Evolutionary conservation across 257 asterid species (phyloP).

Genomic region (Solanum raphanifolium): DNA sequence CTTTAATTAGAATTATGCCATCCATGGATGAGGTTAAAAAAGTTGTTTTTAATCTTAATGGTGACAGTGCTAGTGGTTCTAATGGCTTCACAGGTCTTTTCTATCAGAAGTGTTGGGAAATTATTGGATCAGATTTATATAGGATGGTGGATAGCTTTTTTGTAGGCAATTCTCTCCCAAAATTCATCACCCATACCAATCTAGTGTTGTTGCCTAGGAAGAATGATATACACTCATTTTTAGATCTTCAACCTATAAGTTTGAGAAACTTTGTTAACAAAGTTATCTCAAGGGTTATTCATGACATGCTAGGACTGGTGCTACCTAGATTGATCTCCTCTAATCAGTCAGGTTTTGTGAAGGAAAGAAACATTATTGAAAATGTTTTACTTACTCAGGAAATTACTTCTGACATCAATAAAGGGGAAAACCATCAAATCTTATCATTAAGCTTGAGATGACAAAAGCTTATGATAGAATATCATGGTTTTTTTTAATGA

Average conservation of each 20-base stretch:
- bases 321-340: neutral
- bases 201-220: neutral
- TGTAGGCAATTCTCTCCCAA: neutral
- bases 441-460: neutral
- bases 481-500: too few relatives aligned
- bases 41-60: too few relatives aligned
- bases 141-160: neutral
- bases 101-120: neutral
- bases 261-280: neutral
- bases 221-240: neutral
- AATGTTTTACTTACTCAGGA: too few relatives aligned
- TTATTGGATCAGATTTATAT: neutral
- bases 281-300: neutral
- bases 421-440: neutral
- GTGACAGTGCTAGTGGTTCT: neutral
- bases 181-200: too few relatives aligned
- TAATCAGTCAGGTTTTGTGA: too few relatives aligned
- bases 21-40: too few relatives aligned
- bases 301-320: neutral
- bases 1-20: too few relatives aligned
- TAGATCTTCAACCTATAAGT: neutral
- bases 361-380: too few relatives aligned
- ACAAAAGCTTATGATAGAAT: neutral
- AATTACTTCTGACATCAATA: neutral
- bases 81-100: neutral